Percentiles rank a stretch among this genome's conserved stretches.
These are phyloP conservation scores for Hordeum marinum DNA, from an alignment of 176 grass and related monocot genomes.

Conservation along the genomic window DNA sequence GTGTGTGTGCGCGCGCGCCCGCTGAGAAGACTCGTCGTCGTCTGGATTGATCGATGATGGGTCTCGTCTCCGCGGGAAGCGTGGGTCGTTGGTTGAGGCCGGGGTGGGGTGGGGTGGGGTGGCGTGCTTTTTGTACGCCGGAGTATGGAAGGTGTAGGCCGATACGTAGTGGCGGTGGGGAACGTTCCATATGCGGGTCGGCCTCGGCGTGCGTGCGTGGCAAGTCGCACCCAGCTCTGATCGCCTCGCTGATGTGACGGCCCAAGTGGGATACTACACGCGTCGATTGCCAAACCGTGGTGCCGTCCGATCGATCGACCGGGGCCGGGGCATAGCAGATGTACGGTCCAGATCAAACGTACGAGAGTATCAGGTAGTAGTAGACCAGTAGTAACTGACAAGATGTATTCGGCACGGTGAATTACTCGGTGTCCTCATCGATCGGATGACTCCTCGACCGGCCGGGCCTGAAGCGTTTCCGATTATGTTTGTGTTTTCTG, in stretches of 20 bases:
- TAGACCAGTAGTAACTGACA: no score
- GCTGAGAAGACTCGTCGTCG: background rate
- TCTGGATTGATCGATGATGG: background rate
- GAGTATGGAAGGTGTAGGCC: background rate
- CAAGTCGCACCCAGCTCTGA: background rate
- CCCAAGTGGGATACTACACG: background rate
- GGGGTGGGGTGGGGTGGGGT: background rate
- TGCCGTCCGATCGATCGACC: background rate
- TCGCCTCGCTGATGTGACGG: background rate
- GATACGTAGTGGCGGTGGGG: background rate
- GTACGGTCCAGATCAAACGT: background rate
- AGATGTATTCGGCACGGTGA: no score
- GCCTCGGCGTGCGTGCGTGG: background rate
- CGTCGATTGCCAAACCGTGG: background rate
- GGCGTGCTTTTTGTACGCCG: background rate
- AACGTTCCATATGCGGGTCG: constrained; percentile 5
- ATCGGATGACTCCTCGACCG: no score
- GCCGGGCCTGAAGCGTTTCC: no score
- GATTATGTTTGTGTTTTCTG: no score
- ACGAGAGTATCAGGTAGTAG: background rate
- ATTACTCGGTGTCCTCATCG: no score
- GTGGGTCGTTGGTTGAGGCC: background rate
- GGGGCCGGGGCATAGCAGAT: background rate
- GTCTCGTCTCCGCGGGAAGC: background rate
- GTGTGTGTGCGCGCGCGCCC: background rate